Conservation (phyloP, 2,329 filamentous ascomycete genomes). For the Cladosporium sp. region DNA sequence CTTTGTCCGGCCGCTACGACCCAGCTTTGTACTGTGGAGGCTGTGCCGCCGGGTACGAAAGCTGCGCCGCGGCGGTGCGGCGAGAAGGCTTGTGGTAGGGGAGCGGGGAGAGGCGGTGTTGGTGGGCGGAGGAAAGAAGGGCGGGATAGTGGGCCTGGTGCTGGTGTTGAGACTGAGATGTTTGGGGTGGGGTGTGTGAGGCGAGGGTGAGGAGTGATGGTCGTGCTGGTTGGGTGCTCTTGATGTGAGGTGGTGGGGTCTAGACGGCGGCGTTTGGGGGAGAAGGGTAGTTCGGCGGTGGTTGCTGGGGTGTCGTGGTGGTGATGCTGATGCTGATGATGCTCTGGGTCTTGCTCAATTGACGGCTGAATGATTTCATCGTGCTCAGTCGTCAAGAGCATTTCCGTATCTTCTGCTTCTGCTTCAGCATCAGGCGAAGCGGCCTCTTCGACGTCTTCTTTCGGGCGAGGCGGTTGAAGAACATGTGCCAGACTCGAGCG, state of each 20-base stretch:
- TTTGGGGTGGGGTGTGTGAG: background rate
- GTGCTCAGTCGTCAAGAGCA: slow-evolving; percentile 29
- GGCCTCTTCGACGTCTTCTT: slow-evolving; percentile 35
- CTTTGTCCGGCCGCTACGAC: slow-evolving; percentile 47
- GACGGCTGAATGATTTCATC: slow-evolving; percentile 13
- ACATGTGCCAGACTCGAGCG: slow-evolving; percentile 24
- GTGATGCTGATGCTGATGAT: slow-evolving; percentile 1
- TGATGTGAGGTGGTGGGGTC: no score
- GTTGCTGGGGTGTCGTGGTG: background rate
- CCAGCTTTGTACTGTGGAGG: slow-evolving; percentile 53
- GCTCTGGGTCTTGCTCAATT: slow-evolving; percentile 23
- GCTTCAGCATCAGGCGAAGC: slow-evolving; percentile 21
- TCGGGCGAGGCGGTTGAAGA: slow-evolving; percentile 22
- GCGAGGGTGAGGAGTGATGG: background rate
- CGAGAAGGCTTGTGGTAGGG: slow-evolving; percentile 56
- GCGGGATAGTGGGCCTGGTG: background rate
- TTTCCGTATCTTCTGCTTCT: slow-evolving; percentile 33
- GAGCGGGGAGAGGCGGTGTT: slow-evolving; percentile 37
- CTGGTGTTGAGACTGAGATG: background rate
- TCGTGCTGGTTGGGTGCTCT: slow-evolving; percentile 6
- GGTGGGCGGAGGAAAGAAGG: slow-evolving; percentile 25
- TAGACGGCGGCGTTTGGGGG: slow-evolving; percentile 35
- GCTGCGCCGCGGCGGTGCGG: slow-evolving; percentile 54
- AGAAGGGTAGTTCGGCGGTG: slow-evolving; percentile 28
- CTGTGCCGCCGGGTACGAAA: slow-evolving; percentile 53